Evolutionary conservation across 345 rosid genomes (phyloP), one percentile per base, ranked within the genome.

Genomic region (Tarenaya hassleriana): DNA sequence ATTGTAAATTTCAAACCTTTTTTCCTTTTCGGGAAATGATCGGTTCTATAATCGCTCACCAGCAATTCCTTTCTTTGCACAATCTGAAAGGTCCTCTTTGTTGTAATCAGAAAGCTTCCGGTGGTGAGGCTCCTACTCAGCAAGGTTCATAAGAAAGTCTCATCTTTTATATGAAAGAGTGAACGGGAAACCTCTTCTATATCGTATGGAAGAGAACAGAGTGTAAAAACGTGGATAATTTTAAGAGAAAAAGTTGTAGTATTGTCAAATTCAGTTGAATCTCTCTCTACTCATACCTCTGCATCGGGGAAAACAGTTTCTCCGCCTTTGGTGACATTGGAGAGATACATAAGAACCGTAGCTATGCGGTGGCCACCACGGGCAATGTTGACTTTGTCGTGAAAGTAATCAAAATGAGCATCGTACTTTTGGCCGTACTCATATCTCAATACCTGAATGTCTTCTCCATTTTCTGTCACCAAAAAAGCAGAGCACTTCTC

Each of bases 331-430:
- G 59, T 73, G 55, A 91, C 98, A 66, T 82, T 75, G 42, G 84
- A 66, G 18, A 91, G 94, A 79, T 91, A 91, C 96, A 91, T 64
- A 41, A 91, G 88, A 41, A 91, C 84, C 21, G 98, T 87, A 15
- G 89, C 92, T 55, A 77, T 4, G 24, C 92, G 92, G 68, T 91
- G 98, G 70, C 96, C 96, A 66, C 98, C 98, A 24, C 92, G 86
- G 8, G 77, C 98, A 46, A 87, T 84, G 52, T 91, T 91, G 41
- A 82, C 86, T 75, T 82, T 79, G 75, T 91, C 98, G 20, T 53
- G 69, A 55, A 91, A 91, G 80, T 87, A 91, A 68, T 91, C 98
- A 44, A 62, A 77, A 70, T 84, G 96, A 3, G 96, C 79, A 34
- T 91, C 98, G 15, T 91, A 91, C 57, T 87, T 87, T 75, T 91